Percentiles rank a stretch among this genome's conserved stretches.
Conservation (phyloP, 225 moss, liverwort and hornwort genomes). For the Thuidium tamariscinum region DNA sequence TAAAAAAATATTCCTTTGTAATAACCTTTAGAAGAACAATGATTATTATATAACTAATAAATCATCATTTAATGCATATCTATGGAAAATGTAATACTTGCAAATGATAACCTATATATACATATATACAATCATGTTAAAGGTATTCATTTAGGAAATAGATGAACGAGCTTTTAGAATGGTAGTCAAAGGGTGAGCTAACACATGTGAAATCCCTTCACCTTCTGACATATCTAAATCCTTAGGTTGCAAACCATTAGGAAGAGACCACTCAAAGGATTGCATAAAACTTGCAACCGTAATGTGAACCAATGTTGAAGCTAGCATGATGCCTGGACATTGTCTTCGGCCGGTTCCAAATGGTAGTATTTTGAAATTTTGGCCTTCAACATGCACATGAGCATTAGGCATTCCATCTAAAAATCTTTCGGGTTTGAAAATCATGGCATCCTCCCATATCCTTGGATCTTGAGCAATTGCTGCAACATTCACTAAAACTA, state of each 20-base stretch:
- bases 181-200: background rate
- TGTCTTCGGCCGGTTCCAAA: background rate
- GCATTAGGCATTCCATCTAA: background rate
- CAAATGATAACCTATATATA: no score
- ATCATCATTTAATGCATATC: no score
- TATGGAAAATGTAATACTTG: no score
- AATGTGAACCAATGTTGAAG: background rate
- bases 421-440: background rate
- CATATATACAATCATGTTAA: no score
- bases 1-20: no score
- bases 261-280: background rate
- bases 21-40: no score
- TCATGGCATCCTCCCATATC: background rate
- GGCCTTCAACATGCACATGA: background rate
- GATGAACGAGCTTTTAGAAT: background rate
- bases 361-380: background rate
- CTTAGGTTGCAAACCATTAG: background rate
- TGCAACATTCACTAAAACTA: no score
- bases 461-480: no score
- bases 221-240: background rate
- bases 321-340: background rate
- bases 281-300: background rate
- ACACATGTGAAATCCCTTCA: accelerated
- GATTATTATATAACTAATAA: no score
- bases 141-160: background rate